Conservation (phyloP, 108 stramenopile genomes). For the Parietichytrium sp. region DNA sequence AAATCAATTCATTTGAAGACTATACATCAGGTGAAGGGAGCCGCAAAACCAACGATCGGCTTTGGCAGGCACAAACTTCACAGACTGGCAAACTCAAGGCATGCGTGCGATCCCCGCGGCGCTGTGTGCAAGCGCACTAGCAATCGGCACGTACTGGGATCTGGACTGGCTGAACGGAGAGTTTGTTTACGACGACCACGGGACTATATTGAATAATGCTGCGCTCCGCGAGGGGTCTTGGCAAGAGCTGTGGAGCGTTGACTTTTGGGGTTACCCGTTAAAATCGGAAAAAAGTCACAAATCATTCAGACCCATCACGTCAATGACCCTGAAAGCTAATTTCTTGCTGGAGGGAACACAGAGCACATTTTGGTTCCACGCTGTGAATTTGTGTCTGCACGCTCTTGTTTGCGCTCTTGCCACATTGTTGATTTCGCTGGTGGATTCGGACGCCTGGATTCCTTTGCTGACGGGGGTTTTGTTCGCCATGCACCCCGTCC, state of each 20-base stretch:
- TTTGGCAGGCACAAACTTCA: too few species aligned
- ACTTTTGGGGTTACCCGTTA: slow-evolving; percentile 10
- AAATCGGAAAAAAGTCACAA: neutral
- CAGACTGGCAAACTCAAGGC: too few species aligned
- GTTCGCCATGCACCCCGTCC: neutral
- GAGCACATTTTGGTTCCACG: slow-evolving; percentile 12
- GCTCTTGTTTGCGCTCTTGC: neutral
- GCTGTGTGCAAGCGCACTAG: too few species aligned
- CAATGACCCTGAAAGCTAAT: neutral
- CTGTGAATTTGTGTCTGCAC: neutral
- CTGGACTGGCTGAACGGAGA: neutral
- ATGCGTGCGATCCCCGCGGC: too few species aligned
- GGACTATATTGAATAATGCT: slow-evolving; percentile 10
- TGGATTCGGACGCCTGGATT: neutral
- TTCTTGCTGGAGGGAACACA: neutral
- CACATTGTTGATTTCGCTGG: neutral
- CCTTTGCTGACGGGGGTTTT: neutral
- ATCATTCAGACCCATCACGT: neutral
- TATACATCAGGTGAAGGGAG: too few species aligned
- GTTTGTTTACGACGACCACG: slow-evolving; percentile 1
- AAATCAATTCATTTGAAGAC: too few species aligned
- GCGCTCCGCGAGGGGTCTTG: neutral
- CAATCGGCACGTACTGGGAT: too few species aligned
- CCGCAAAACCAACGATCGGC: too few species aligned
- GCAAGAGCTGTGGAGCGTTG: neutral